Conservation (phyloP, 2,329 filamentous ascomycete species). For the Monosporascus sp. region DNA sequence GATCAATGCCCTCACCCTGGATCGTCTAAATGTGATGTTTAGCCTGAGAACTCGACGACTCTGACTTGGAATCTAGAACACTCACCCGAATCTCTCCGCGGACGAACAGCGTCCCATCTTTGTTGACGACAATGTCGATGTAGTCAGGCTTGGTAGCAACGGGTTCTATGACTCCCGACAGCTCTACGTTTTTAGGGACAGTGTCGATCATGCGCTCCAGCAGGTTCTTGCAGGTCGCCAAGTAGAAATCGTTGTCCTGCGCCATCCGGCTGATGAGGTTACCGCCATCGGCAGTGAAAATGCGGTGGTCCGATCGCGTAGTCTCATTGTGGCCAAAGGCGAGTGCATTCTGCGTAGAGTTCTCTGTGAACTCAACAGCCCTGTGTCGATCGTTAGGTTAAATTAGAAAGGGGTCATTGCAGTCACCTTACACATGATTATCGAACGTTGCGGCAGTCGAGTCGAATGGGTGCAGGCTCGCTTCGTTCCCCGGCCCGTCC, state of each 20-base stretch:
- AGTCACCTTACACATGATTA: slow-evolving; percentile 6
- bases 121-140: slow-evolving; percentile 19
- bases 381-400: not conserved
- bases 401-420: not conserved
- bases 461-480: slow-evolving; percentile 13
- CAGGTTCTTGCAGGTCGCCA: slow-evolving; percentile 18
- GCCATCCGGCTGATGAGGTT: slow-evolving; percentile 21
- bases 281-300: slow-evolving; percentile 23
- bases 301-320: slow-evolving; percentile 20
- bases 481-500: slow-evolving; percentile 5
- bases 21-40: not conserved
- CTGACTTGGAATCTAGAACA: not conserved
- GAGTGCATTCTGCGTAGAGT: slow-evolving; percentile 17
- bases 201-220: slow-evolving; percentile 22
- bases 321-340: slow-evolving; percentile 21
- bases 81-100: slow-evolving; percentile 19
- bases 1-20: not conserved
- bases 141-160: slow-evolving; percentile 21
- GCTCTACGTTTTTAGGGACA: slow-evolving; percentile 16
- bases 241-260: slow-evolving; percentile 15
- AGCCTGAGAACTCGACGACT: not conserved
- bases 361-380: slow-evolving; percentile 15
- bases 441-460: slow-evolving; percentile 16
- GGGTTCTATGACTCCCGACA: slow-evolving; percentile 16
- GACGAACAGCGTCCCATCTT: slow-evolving; percentile 9